Evolutionary conservation across 108 stramenopile species (phyloP), one percentile per base, ranked within the genome.

Genomic region (Chaetoceros muelleri): DNA sequence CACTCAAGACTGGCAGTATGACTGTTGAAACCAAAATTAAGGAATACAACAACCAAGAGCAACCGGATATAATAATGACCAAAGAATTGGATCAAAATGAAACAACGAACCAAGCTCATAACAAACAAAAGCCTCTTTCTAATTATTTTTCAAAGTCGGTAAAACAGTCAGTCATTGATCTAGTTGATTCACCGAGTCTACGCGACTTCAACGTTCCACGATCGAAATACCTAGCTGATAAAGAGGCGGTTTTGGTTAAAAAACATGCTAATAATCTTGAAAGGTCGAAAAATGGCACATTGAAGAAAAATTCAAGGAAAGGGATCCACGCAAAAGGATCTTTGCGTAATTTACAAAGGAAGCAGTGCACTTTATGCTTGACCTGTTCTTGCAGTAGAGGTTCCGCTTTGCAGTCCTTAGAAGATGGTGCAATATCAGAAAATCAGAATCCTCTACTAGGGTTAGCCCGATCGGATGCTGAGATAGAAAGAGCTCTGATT

Each of bases 361-460:
- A 18, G 17, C 3, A 28, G 34, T 54, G 53, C 17, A 25, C 24
- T 3, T 25, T 54, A 18, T 54, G 53, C 53, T 16, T 18, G 18
- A 54, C 53, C 3, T 54, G 53, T 29, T 54, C 53, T 18, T 54
- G 53, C 53, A 21, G 5, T 28, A 19, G 53, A n/a, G 53, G 53
- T 25, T 3, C 53, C 26, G 3, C 53, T 22, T 13, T 28, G 53
- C 26, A 22, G 26, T 19, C 28, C 18, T 27, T 28, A 29, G 53
- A 30, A 22, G 26, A 28, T 21, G 20, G 5, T 7, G 28, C 28
- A 7, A 16, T 21, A 28, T 7, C 17, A 7, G 53, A 30, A 3
- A 29, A 26, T 22, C 18, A 26, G 26, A 30, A 54, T 17, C 29
- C 53, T 5, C 16, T 54, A 21, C 19, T 7, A 7, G n/a, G 5